A percentile compares a stretch with the other conserved stretches of the same genome.
Evolutionary conservation across 805 yeast species (phyloP).

Genomic region (Maudiozyma barnettii): DNA sequence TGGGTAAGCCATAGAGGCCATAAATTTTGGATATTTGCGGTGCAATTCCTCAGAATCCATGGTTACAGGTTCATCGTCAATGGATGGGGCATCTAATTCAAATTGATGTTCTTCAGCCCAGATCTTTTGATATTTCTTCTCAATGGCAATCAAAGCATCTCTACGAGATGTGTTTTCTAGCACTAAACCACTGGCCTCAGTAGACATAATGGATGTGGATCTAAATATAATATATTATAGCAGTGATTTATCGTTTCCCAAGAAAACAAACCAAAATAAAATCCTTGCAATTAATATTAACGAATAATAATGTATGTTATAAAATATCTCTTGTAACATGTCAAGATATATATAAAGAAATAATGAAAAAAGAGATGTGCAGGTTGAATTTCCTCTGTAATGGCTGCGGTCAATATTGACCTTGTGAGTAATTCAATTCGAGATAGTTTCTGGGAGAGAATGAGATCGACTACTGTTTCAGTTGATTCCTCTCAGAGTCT

Average conservation of each 20-base stretch:
- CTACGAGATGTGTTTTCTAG: conserved; percentile 75
- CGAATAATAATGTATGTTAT: too few relatives aligned
- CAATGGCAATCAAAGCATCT: conserved; percentile 83
- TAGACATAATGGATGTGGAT: conserved; percentile 13
- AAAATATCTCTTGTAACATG: too few relatives aligned
- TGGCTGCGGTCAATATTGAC: too few relatives aligned
- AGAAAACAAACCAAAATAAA: too few relatives aligned
- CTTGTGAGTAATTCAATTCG: too few relatives aligned
- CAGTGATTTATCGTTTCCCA: too few relatives aligned
- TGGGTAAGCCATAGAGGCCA: conserved; percentile 95
- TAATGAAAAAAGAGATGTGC: background rate
- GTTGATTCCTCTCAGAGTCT: background rate
- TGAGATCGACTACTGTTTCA: too few relatives aligned
- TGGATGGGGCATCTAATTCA: conserved; percentile 79
- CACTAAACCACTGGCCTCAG: conserved; percentile 28
- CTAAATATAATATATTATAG: too few relatives aligned
- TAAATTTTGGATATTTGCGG: conserved; percentile 71
- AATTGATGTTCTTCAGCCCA: conserved; percentile 86
- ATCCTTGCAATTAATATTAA: too few relatives aligned
- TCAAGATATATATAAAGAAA: too few relatives aligned
- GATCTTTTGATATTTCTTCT: conserved; percentile 72
- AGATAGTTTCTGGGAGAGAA: too few relatives aligned
- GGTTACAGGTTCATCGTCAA: conserved; percentile 51
- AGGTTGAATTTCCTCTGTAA: too few relatives aligned
- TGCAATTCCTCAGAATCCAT: conserved; percentile 61